Evolutionary conservation across 1,284 basidiomycete species (phyloP).

Genomic region (Kalmanozyma brasiliensis): DNA sequence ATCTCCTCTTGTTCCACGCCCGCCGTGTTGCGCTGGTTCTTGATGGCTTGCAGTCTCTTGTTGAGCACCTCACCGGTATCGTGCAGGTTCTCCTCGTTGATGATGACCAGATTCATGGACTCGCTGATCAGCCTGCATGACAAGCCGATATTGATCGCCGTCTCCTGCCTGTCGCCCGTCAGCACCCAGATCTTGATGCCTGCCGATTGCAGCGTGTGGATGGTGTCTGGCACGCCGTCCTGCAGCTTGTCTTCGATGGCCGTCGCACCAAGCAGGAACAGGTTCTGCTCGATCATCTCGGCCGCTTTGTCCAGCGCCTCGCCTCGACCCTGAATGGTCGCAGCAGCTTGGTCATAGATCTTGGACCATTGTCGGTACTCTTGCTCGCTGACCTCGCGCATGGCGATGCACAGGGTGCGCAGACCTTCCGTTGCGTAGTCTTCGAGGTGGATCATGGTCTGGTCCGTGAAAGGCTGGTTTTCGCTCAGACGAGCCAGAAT

Average conservation of each 20-base stretch:
- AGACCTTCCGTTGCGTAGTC: slow-evolving; percentile 86
- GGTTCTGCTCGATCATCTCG: slow-evolving; percentile 92
- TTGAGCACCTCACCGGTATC: slow-evolving; percentile 87
- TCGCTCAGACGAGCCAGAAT: slow-evolving; percentile 69
- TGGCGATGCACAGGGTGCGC: slow-evolving; percentile 94
- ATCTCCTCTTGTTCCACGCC: slow-evolving; percentile 90
- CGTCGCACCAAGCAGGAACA: slow-evolving; percentile 92
- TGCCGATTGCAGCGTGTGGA: slow-evolving; percentile 95
- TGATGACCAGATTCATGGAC: slow-evolving; percentile 93
- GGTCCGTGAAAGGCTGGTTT: slow-evolving; percentile 82
- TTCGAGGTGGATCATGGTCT: slow-evolving; percentile 89
- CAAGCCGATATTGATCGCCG: slow-evolving; percentile 98
- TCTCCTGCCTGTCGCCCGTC: slow-evolving; percentile 97
- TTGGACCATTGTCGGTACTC: slow-evolving; percentile 90
- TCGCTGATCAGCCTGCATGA: slow-evolving; percentile 96
- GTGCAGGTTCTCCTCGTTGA: slow-evolving; percentile 87
- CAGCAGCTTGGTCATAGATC: slow-evolving; percentile 90
- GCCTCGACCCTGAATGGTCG: slow-evolving; percentile 88
- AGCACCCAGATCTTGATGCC: slow-evolving; percentile 99
- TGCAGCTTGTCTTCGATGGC: slow-evolving; percentile 99
- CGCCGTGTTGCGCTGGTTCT: slow-evolving; percentile 82
- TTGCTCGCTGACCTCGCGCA: slow-evolving; percentile 85
- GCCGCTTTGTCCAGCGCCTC: slow-evolving; percentile 95
- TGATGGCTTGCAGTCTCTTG: slow-evolving; percentile 88
- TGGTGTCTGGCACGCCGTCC: slow-evolving; percentile 97